These are phyloP conservation scores for Metschnikowia cubensis DNA, from an alignment of 805 yeast genomes.

Conservation along the genomic window DNA sequence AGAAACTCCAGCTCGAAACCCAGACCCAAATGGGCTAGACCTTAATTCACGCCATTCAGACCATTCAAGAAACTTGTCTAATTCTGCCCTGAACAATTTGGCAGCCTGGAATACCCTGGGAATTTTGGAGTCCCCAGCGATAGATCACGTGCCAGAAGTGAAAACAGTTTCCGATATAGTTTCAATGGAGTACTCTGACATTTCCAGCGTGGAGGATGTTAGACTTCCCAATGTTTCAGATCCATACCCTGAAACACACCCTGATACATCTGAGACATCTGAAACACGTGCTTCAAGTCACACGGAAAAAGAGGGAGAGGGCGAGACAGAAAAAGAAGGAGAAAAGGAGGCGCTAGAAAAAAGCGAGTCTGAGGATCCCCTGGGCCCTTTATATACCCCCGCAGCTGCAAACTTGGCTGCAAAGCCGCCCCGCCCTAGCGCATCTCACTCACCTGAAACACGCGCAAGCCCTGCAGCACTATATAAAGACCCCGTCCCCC, in stretches of 20 bases:
- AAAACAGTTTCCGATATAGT: neutral
- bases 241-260: no score
- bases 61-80: neutral
- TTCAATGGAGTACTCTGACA: neutral
- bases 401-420: neutral
- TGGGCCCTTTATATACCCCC: neutral
- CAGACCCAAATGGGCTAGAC: no score
- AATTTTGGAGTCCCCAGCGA: neutral
- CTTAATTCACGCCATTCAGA: no score
- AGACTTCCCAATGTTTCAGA: neutral
- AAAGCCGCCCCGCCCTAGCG: neutral
- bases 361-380: neutral
- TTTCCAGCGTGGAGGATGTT: neutral
- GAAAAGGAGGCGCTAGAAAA: neutral
- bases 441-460: constrained; percentile 2
- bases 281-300: no score
- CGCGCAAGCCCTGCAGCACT: constrained; percentile 1
- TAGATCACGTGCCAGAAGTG: neutral
- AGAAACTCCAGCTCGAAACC: no score
- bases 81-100: neutral
- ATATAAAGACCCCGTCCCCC: neutral
- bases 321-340: no score
- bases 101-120: neutral
- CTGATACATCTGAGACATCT: neutral
- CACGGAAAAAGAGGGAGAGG: no score